Base-by-base conservation (phyloP, 495 filamentous ascomycete species). In the Xylaria nigripes region DNA sequence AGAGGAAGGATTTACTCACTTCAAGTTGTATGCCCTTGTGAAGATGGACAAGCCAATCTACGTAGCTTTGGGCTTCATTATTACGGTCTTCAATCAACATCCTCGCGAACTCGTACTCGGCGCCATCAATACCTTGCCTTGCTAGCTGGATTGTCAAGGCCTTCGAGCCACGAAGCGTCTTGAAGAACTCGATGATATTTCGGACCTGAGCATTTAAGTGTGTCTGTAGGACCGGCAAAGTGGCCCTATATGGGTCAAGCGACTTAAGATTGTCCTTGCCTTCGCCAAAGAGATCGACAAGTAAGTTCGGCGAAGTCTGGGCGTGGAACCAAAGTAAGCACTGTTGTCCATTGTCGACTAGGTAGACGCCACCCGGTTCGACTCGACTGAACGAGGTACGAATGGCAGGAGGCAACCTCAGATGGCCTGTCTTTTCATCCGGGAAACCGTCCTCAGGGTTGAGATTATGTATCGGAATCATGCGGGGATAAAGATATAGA, bases 31-130 rank as follows among this genome's bases (percentile, higher is more conserved):
- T 88, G 63, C 86, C 84, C 60, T 90, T 85, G 66, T 99, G 93
- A 46, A 96, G 74, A 71, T 95, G 89, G 50, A 99, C 93, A 68
- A 99, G 70, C 93, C 93, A 99, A 71, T 99, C 93, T 16, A 97
- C 93, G 72, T 99, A 97, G 60, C 86, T 92, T 69, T 92, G 89
- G 29, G 93, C 93, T 70, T 99, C 93, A 58, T 94, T 95, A 69
- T 97, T 97, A 58, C 93, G 80, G 66, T 99, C 93, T 72, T 99
- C 93, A 47, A 95, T 81, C 59, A 99, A 70, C 67, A 90, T 72
- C 40, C 90, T 74, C 38, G 94, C 93, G 72, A 96, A 99, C 70
- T 99, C 93, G 58, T 87, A 96, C 70, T 99, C 93, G 1, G 90
- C 89, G 0, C 93, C 93, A 62, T 99, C 93, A 2, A 97, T 74